phyloP scores from a whole-genome alignment of 1,284 basidiomycete species.

The Cutaneotrichosporon spelunceum region DNA sequence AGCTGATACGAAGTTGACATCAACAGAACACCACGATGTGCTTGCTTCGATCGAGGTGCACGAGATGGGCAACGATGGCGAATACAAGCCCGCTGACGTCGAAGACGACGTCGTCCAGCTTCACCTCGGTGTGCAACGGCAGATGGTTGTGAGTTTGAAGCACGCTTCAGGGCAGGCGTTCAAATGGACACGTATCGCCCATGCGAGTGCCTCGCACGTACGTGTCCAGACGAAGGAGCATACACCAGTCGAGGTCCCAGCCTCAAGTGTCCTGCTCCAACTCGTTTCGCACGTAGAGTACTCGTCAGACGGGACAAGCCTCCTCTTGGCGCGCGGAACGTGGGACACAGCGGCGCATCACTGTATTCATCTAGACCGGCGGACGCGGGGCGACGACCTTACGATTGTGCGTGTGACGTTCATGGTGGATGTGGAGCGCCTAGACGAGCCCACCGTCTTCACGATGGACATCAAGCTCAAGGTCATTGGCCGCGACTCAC shows the following conservation, averaged over 20 bases:
- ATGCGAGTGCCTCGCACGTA: slow-evolving; percentile 58
- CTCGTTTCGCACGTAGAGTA: slow-evolving; percentile 65
- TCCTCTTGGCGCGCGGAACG: slow-evolving; percentile 64
- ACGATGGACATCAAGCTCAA: slow-evolving; percentile 79
- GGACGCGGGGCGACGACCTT: slow-evolving; percentile 73
- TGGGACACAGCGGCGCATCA: slow-evolving; percentile 96
- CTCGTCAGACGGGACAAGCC: slow-evolving; percentile 75
- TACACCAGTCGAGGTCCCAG: slow-evolving; percentile 70
- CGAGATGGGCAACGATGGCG: slow-evolving; percentile 79
- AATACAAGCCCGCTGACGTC: slow-evolving; percentile 80
- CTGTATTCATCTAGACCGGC: slow-evolving; percentile 76
- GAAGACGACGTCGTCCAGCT: slow-evolving; percentile 80
- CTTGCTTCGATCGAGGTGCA: slow-evolving; percentile 79
- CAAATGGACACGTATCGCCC: slow-evolving; percentile 69
- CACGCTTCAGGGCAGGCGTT: slow-evolving; percentile 87
- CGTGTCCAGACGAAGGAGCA: slow-evolving; percentile 80
- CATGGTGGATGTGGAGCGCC: slow-evolving; percentile 76
- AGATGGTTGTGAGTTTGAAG: slow-evolving; percentile 69
- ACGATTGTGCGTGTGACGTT: slow-evolving; percentile 74
- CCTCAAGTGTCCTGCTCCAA: slow-evolving; percentile 64
- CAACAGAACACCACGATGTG: slow-evolving; percentile 82
- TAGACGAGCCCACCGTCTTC: slow-evolving; percentile 78
- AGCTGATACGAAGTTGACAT: slow-evolving; percentile 66
- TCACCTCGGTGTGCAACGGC: slow-evolving; percentile 88
- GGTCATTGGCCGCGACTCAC: slow-evolving; percentile 78